A percentile compares a stretch with the other conserved stretches of the same genome.
These are phyloP conservation scores for Plasmodium knowlesi DNA, from an alignment of 169 alveolate species.

Conservation along the genomic window DNA sequence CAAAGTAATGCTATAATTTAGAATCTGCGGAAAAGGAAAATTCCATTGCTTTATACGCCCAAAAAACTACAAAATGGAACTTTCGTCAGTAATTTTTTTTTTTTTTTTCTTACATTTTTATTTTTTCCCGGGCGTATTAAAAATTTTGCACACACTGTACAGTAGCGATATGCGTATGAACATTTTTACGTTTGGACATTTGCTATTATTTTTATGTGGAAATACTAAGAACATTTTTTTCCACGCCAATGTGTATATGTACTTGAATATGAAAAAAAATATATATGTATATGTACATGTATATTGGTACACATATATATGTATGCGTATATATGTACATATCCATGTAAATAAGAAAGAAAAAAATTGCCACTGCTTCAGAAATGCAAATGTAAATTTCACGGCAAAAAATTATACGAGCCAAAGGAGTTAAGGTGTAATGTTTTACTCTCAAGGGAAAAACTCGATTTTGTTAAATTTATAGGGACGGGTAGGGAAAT, in stretches of 20 bases:
- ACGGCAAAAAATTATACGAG: slow-evolving; percentile 7
- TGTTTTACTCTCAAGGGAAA: neutral
- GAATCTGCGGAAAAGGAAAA: slow-evolving; percentile 7
- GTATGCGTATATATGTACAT: neutral
- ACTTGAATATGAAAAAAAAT: neutral
- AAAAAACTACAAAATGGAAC: slow-evolving; percentile 8
- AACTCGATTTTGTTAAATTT: neutral
- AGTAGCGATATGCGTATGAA: neutral
- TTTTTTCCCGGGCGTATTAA: slow-evolving; percentile 20
- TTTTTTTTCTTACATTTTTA: slow-evolving; percentile 11
- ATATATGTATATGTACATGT: neutral
- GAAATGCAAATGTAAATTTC: neutral
- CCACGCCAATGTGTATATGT: neutral
- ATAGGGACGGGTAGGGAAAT: neutral
- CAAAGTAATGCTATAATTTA: neutral
- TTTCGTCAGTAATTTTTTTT: slow-evolving; percentile 8
- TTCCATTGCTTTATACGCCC: slow-evolving; percentile 18
- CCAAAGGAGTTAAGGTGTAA: neutral
- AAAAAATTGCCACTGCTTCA: slow-evolving; percentile 2
- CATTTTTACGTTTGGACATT: neutral
- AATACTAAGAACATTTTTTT: neutral
- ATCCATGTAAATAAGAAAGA: neutral
- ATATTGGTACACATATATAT: neutral
- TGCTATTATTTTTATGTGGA: neutral
- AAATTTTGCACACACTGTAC: slow-evolving; percentile 52